A percentile compares a stretch with the other conserved stretches of the same genome.
Conservation (phyloP, 768 basidiomycete genomes). For the Guyanaporus albipodus region DNA sequence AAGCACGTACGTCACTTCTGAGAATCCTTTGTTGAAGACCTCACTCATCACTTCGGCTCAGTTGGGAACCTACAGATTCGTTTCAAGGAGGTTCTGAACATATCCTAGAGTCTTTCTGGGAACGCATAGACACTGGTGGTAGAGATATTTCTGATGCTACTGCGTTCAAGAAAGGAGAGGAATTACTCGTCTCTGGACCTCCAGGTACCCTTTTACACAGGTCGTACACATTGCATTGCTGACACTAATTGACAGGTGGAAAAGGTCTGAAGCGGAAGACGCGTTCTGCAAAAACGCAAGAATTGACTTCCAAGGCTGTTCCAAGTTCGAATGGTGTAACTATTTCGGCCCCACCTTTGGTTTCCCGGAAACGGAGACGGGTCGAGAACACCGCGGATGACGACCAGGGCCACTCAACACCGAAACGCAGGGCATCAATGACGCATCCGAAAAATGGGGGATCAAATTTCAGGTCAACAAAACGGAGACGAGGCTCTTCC, state of each 20-base stretch:
- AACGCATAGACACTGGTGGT: slow-evolving; percentile 28
- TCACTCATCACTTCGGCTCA: slow-evolving; percentile 25
- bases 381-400: slow-evolving; percentile 6
- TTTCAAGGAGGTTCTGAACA: slow-evolving; percentile 55
- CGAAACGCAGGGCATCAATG: slow-evolving; percentile 12
- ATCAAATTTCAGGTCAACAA: slow-evolving; percentile 4
- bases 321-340: slow-evolving; percentile 6
- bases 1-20: slow-evolving; percentile 48
- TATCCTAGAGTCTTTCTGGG: slow-evolving; percentile 40
- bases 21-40: background rate
- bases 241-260: slow-evolving; percentile 12
- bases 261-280: slow-evolving; percentile 19
- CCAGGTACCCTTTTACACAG: slow-evolving; percentile 41
- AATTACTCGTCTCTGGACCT: slow-evolving; percentile 52
- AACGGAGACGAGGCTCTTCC: slow-evolving; percentile 28
- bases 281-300: slow-evolving; percentile 7
- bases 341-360: slow-evolving; percentile 18
- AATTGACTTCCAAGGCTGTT: slow-evolving; percentile 6
- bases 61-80: slow-evolving; percentile 66
- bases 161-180: slow-evolving; percentile 52
- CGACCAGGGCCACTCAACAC: slow-evolving; percentile 3
- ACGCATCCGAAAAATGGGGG: slow-evolving; percentile 5
- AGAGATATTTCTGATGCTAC: slow-evolving; percentile 48
- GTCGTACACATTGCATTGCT: background rate
- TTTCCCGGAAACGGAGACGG: slow-evolving; percentile 27